Evolutionary conservation across 768 basidiomycete genomes (phyloP).

Genomic region (Mycena vulgaris): DNA sequence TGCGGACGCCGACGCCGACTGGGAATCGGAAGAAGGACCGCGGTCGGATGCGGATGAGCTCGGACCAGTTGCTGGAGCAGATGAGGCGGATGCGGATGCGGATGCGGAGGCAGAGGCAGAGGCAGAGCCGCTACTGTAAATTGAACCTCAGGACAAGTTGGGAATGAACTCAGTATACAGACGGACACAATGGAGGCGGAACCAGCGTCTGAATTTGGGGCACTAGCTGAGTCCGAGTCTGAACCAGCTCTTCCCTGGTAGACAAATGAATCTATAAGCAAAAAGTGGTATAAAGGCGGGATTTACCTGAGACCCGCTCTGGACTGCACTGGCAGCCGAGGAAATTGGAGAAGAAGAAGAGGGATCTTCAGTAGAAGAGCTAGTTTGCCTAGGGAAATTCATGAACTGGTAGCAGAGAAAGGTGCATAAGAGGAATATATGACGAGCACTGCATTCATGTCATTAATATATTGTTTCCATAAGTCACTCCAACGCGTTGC

Average conservation of each 20-base stretch:
- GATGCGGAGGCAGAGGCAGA: background rate
- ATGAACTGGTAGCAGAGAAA: background rate
- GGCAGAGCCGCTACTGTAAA: background rate
- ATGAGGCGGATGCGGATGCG: no score
- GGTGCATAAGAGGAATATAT: background rate
- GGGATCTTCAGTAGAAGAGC: background rate
- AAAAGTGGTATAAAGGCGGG: background rate
- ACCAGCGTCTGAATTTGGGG: background rate
- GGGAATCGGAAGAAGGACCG: background rate
- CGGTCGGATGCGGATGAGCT: background rate
- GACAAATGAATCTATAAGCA: background rate
- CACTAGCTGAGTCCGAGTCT: background rate
- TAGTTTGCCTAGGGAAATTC: slow-evolving; percentile 22
- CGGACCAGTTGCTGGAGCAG: background rate
- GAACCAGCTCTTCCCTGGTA: background rate
- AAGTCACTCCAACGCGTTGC: no score
- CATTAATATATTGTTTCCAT: no score
- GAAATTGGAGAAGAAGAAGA: background rate
- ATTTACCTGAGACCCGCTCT: slow-evolving; percentile 12
- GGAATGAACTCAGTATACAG: background rate
- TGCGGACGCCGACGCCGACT: background rate
- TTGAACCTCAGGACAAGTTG: background rate
- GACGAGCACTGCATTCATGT: background rate
- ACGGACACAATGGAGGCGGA: slow-evolving; percentile 7
- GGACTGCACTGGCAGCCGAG: background rate